Conservation (phyloP, 208 protist species). For the Leishmania lainsoni region DNA sequence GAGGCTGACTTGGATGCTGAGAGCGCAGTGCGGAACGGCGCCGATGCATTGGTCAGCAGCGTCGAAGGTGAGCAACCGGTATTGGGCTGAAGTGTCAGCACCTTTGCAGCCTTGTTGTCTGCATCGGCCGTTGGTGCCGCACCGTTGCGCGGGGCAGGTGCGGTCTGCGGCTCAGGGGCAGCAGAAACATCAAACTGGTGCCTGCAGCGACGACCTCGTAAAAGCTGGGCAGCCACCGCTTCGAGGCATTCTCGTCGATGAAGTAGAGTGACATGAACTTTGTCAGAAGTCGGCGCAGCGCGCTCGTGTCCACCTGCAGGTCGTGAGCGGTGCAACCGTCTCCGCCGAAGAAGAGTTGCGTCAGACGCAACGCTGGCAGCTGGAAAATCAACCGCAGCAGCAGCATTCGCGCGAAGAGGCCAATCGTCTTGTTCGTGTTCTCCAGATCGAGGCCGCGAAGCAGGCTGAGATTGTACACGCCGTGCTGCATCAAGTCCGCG, state of each 20-base stretch:
- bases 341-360: slow-evolving; percentile 81
- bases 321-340: slow-evolving; percentile 65
- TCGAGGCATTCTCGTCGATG: slow-evolving; percentile 58
- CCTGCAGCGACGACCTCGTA: slow-evolving; percentile 74
- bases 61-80: slow-evolving; percentile 15
- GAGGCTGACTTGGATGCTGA: slow-evolving; percentile 9
- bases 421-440: slow-evolving; percentile 73
- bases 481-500: slow-evolving; percentile 52
- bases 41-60: slow-evolving; percentile 5
- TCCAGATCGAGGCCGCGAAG: slow-evolving; percentile 87
- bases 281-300: slow-evolving; percentile 50
- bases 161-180: background rate
- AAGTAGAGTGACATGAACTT: slow-evolving; percentile 79
- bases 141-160: background rate
- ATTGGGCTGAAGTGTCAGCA: slow-evolving; percentile 8
- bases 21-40: background rate
- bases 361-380: slow-evolving; percentile 54
- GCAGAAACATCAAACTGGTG: slow-evolving; percentile 49
- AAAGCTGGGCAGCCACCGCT: slow-evolving; percentile 71
- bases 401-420: slow-evolving; percentile 76
- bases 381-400: slow-evolving; percentile 74
- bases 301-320: slow-evolving; percentile 55
- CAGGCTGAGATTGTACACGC: slow-evolving; percentile 62
- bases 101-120: background rate
- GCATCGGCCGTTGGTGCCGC: background rate